Evolutionary conservation across 2,329 filamentous ascomycete genomes (phyloP).

Genomic region (Nigrospora sphaerica): DNA sequence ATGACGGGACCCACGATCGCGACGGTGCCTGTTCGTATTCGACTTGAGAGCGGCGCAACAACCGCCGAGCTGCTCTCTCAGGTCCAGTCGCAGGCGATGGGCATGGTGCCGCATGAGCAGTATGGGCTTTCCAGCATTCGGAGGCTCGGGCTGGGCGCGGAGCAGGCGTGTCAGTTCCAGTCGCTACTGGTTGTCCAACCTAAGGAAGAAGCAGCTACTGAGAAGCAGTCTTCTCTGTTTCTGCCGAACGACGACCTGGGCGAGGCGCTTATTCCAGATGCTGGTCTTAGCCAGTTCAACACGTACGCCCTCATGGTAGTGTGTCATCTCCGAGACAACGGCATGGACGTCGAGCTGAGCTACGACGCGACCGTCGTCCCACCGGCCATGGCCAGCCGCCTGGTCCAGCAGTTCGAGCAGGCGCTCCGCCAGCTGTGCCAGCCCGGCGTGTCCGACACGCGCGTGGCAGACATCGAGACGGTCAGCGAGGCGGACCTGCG

Average conservation of each 20-base stretch:
- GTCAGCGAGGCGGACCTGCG: conserved; percentile 1
- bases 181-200: not conserved
- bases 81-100: not conserved
- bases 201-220: too few species aligned
- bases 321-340: too few species aligned
- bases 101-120: not conserved
- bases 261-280: too few species aligned
- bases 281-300: too few species aligned
- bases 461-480: not conserved
- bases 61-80: not conserved
- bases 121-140: not conserved
- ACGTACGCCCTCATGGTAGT: too few species aligned
- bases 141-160: not conserved
- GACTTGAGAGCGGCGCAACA: not conserved
- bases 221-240: too few species aligned
- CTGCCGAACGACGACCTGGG: too few species aligned
- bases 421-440: too few species aligned
- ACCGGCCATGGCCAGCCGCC: not conserved
- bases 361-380: not conserved
- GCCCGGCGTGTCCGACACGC: too few species aligned
- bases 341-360: not conserved
- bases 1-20: not conserved
- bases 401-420: not conserved
- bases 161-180: conserved; percentile 11
- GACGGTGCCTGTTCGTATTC: not conserved